phyloP scores from a whole-genome alignment of 768 basidiomycete species.

The Termitomyces bulborhizus region DNA sequence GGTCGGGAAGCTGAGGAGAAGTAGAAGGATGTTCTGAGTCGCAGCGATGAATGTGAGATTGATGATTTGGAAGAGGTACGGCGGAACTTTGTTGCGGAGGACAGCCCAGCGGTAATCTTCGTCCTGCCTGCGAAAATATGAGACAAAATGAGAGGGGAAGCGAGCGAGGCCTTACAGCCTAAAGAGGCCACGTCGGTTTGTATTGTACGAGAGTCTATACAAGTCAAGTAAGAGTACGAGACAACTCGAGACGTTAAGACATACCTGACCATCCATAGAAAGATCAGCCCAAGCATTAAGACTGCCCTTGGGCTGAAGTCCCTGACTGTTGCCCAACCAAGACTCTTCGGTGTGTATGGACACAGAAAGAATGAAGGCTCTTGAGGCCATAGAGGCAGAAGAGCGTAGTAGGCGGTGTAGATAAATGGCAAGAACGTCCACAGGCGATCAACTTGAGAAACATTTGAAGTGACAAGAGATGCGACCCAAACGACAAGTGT shows the following conservation, averaged over 20 bases:
- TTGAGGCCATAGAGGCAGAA: constrained; percentile 57
- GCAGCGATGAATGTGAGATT: constrained; percentile 67
- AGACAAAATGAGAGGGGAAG: background rate
- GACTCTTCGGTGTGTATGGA: constrained; percentile 51
- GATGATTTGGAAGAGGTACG: constrained; percentile 37
- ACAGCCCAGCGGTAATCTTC: constrained; percentile 93
- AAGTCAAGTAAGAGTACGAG: constrained; percentile 7
- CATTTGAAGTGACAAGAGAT: constrained; percentile 69
- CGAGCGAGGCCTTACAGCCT: constrained; percentile 40
- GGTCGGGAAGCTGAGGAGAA: constrained; percentile 54
- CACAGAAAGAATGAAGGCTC: constrained; percentile 33
- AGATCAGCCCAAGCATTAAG: constrained; percentile 67
- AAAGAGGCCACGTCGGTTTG: constrained; percentile 79
- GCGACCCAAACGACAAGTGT: constrained; percentile 47
- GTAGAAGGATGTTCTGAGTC: constrained; percentile 77
- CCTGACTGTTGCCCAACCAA: constrained; percentile 30
- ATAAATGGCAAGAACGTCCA: constrained; percentile 78
- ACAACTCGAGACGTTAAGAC: constrained; percentile 11
- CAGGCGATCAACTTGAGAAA: constrained; percentile 83
- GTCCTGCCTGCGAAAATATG: constrained; percentile 43
- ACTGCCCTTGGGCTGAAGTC: constrained; percentile 66
- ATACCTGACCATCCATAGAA: constrained; percentile 60
- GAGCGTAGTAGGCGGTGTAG: constrained; percentile 77
- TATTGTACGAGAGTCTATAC: constrained; percentile 69
- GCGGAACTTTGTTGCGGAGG: constrained; percentile 49